Evolutionary conservation across 2,329 filamentous ascomycete genomes (phyloP).

Genomic region (Pleomassaria siparia): DNA sequence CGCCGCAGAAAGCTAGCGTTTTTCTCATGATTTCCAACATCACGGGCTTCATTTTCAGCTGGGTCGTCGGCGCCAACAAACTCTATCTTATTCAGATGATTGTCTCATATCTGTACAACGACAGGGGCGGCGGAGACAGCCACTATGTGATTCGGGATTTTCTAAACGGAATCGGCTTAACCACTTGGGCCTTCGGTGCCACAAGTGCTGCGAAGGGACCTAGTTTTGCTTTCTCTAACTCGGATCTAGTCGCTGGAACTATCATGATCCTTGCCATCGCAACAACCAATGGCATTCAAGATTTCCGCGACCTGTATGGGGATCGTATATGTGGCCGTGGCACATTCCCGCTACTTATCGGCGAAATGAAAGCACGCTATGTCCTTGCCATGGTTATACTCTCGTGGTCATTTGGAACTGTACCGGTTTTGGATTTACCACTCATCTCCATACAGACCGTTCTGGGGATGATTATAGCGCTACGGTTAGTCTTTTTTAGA

Average conservation of each 20-base stretch:
- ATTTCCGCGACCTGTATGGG: conserved; percentile 33
- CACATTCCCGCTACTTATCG: background rate
- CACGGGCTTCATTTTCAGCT: background rate
- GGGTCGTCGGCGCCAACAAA: background rate
- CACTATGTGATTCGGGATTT: conserved; percentile 24
- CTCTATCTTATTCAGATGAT: conserved; percentile 1
- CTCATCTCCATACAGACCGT: background rate
- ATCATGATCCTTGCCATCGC: conserved; percentile 32
- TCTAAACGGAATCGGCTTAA: conserved; percentile 25
- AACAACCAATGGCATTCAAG: conserved; percentile 42
- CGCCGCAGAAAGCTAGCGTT: conserved; percentile 11
- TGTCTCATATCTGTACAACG: conserved; percentile 22
- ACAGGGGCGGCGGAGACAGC: conserved; percentile 22
- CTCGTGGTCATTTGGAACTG: background rate
- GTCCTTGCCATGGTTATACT: background rate
- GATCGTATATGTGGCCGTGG: conserved; percentile 3
- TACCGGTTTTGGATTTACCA: background rate
- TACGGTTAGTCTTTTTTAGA: background rate
- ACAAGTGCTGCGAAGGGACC: background rate
- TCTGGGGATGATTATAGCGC: background rate
- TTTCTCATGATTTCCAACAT: conserved; percentile 3
- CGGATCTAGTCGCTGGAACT: background rate
- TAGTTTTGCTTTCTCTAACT: conserved; percentile 1
- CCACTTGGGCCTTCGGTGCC: background rate
- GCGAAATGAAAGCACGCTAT: background rate